A percentile compares a stretch with the other conserved stretches of the same genome.
These are phyloP conservation scores for Tarenaya hassleriana DNA, from an alignment of 345 rosid genomes.

Conservation along the genomic window DNA sequence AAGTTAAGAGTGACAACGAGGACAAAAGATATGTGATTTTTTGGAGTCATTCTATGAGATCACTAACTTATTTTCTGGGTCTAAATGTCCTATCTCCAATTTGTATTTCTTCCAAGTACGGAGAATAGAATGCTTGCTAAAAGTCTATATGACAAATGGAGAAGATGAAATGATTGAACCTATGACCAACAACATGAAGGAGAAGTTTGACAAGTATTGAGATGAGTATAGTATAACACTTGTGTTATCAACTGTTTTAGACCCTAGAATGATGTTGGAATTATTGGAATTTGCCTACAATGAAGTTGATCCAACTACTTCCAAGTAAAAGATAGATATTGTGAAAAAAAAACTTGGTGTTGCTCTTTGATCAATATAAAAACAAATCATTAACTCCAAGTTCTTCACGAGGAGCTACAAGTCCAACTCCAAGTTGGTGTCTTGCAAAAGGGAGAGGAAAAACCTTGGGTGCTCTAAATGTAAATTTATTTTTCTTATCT, in stretches of 20 bases:
- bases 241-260: not conserved
- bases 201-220: not conserved
- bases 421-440: not conserved
- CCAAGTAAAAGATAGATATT: not conserved
- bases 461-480: not conserved
- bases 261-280: not conserved
- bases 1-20: not conserved
- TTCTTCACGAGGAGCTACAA: not conserved
- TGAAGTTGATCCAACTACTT: not conserved
- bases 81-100: not conserved
- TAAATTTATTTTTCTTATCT: not conserved
- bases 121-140: not conserved
- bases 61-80: not conserved
- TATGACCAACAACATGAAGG: too few species aligned
- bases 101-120: not conserved
- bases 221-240: not conserved
- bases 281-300: not conserved
- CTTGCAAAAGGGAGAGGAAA: too few species aligned
- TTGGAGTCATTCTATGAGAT: not conserved
- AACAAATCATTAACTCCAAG: not conserved
- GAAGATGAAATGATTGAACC: not conserved
- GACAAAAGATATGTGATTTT: not conserved
- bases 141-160: not conserved
- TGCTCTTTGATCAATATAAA: conserved; percentile 1
- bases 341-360: not conserved